A percentile compares a stretch with the other conserved stretches of the same genome.
phyloP scores from a whole-genome alignment of 345 rosid species.

The Sisymbrium altissimum region DNA sequence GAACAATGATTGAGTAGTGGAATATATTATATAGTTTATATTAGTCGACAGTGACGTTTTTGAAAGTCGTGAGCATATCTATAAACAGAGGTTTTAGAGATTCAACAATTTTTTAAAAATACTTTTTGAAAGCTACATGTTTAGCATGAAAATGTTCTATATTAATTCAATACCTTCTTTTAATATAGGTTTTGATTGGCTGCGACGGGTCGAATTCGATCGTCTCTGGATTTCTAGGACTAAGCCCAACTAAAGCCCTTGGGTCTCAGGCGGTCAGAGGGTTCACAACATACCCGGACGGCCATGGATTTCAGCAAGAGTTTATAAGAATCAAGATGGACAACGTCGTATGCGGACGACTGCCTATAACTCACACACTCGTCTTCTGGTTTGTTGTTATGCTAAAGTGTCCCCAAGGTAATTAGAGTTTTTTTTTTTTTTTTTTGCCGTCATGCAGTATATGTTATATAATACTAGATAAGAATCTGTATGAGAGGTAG shows the following conservation, averaged over 20 bases:
- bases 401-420: slow-evolving; percentile 21
- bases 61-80: neutral
- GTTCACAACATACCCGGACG: slow-evolving; percentile 37
- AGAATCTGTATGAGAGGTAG: no score
- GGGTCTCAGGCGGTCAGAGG: slow-evolving; percentile 39
- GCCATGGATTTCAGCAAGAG: slow-evolving; percentile 33
- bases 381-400: slow-evolving; percentile 44
- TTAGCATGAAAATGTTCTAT: neutral
- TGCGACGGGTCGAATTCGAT: slow-evolving; percentile 57
- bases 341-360: slow-evolving; percentile 28
- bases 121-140: slow-evolving; percentile 5
- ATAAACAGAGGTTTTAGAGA: neutral
- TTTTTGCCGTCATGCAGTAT: neutral
- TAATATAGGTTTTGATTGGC: slow-evolving; percentile 40
- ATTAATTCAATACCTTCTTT: neutral
- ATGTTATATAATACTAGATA: no score
- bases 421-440: neutral
- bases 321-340: slow-evolving; percentile 24
- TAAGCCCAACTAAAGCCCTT: slow-evolving; percentile 34
- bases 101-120: neutral
- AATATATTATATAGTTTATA: neutral
- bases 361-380: slow-evolving; percentile 36
- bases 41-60: neutral
- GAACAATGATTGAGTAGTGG: slow-evolving; percentile 2
- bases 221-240: slow-evolving; percentile 36